Conservation (phyloP, 306 rosid genomes). For the Cicer judaicum region DNA sequence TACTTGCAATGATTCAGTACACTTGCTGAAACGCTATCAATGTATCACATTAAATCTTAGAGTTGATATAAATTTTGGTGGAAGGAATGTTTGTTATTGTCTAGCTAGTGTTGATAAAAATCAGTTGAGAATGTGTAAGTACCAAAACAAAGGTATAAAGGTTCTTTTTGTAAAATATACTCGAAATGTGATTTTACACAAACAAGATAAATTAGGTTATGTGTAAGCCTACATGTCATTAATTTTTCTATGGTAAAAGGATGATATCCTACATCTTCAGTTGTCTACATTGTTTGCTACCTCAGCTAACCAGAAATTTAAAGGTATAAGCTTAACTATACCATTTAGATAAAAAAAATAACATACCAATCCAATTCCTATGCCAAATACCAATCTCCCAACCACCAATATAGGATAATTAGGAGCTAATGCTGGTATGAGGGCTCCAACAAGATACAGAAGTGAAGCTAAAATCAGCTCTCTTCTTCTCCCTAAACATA, state of each 20-base stretch:
- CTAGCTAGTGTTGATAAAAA: too few relatives aligned
- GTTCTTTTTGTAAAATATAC: too few relatives aligned
- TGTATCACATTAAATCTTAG: too few relatives aligned
- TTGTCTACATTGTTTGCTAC: conserved; percentile 25
- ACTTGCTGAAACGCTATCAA: too few relatives aligned
- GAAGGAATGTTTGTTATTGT: too few relatives aligned
- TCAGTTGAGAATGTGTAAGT: too few relatives aligned
- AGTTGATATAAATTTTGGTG: too few relatives aligned
- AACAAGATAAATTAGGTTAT: not conserved
- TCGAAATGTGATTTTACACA: too few relatives aligned
- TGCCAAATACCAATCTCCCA: conserved; percentile 80
- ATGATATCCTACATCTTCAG: conserved; percentile 26
- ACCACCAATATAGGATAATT: conserved; percentile 68
- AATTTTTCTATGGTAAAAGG: conserved; percentile 20
- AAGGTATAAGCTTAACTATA: conserved; percentile 30
- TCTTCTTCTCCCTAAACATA: conserved; percentile 76
- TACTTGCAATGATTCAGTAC: too few relatives aligned
- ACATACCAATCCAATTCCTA: conserved; percentile 91
- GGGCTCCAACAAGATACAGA: conserved; percentile 80
- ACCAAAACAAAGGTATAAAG: too few relatives aligned
- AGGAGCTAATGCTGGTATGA: conserved; percentile 76
- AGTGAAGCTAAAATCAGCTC: conserved; percentile 76
- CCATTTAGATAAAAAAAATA: conserved; percentile 31
- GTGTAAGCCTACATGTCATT: conserved; percentile 26
- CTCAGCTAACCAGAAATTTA: conserved; percentile 34